Conservation (phyloP, 371 early-diverging fungal genomes). For the Synchytrium microbalum region DNA sequence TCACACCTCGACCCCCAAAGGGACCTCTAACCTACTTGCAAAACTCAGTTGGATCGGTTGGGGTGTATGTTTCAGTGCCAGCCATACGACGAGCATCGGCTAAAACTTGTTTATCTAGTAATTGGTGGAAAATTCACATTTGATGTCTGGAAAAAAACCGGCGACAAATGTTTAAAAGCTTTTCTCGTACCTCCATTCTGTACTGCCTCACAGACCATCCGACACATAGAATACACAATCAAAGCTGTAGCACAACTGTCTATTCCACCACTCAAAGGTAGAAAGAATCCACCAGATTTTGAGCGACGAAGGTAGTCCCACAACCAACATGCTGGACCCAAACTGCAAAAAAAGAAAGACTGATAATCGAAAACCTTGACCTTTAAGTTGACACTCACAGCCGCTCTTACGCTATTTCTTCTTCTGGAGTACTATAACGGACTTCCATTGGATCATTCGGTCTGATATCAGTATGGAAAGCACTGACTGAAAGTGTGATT, state of each 20-base stretch:
- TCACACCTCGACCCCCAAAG: conserved; percentile 2
- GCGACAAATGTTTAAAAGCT: conserved; percentile 9
- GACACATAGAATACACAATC: conserved; percentile 93
- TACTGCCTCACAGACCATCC: conserved; percentile 67
- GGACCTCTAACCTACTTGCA: conserved; percentile 41
- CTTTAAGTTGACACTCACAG: not conserved
- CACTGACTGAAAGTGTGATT: conserved; percentile 8
- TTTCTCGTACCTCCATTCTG: conserved; percentile 43
- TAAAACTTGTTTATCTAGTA: conserved; percentile 55
- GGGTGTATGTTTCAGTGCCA: conserved; percentile 54
- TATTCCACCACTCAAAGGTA: conserved; percentile 94
- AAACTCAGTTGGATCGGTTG: conserved; percentile 72
- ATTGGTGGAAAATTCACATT: not conserved
- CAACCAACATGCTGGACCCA: conserved; percentile 97
- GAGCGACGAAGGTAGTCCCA: conserved; percentile 97
- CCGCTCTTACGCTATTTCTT: conserved; percentile 63
- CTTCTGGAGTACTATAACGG: conserved; percentile 32
- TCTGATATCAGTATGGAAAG: not conserved
- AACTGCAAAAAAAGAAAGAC: conserved; percentile 20
- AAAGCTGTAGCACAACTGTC: conserved; percentile 92
- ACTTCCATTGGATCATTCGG: conserved; percentile 14
- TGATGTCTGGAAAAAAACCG: not conserved
- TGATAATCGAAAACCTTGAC: not conserved
- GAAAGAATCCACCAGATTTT: conserved; percentile 80
- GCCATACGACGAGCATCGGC: conserved; percentile 59